A percentile compares a stretch with the other conserved stretches of the same genome.
Evolutionary conservation across 1,139 yeast genomes (phyloP).

Genomic region (Lodderomyces elongisporus): DNA sequence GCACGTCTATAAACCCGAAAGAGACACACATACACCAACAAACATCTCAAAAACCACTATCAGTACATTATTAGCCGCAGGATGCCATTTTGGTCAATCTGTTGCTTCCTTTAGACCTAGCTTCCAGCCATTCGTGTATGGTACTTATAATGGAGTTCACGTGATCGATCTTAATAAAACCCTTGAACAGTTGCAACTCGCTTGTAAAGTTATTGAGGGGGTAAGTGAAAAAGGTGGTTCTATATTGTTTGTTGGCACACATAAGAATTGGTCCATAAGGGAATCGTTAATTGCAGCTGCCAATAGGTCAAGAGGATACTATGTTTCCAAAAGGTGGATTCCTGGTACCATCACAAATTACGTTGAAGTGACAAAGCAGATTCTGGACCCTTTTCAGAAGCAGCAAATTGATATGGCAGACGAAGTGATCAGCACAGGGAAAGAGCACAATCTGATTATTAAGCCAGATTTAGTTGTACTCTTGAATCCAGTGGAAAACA

Average conservation of each 20-base stretch:
- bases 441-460: conserved; percentile 42
- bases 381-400: conserved; percentile 52
- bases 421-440: conserved; percentile 51
- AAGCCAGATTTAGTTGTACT: conserved; percentile 88
- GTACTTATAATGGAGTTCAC: conserved; percentile 83
- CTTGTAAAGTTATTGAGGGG: conserved; percentile 74
- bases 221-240: conserved; percentile 82
- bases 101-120: conserved; percentile 76
- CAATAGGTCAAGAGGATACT: conserved; percentile 68
- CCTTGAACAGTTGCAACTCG: conserved; percentile 66
- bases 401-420: conserved; percentile 39
- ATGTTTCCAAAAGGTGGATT: conserved; percentile 83
- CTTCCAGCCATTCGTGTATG: conserved; percentile 83
- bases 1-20: conserved; percentile 65
- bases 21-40: conserved; percentile 58
- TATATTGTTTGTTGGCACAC: conserved; percentile 78
- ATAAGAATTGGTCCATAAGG: conserved; percentile 62
- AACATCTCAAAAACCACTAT: conserved; percentile 55
- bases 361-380: conserved; percentile 68
- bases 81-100: conserved; percentile 92
- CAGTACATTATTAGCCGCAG: conserved; percentile 77
- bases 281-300: conserved; percentile 79
- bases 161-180: conserved; percentile 88
- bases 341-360: conserved; percentile 94
- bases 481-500: conserved; percentile 83